Base-by-base conservation (phyloP, 164 flowering plant species). In the Tetrastigma voinierianum region DNA sequence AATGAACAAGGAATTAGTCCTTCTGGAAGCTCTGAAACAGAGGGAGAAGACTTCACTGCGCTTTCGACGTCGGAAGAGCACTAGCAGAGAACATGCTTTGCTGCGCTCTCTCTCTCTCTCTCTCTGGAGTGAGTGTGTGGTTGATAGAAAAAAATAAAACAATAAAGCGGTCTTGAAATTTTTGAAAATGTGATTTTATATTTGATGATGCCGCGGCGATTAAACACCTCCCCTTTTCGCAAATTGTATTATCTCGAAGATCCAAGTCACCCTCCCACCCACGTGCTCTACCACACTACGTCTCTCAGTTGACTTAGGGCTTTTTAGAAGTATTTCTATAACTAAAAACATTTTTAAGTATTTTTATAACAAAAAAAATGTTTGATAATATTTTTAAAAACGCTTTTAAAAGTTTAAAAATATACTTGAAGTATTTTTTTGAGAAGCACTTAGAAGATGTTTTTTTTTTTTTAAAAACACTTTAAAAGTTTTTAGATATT, bases 201-300 rank as follows among this genome's bases (percentile, higher is more conserved):
- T 61, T 11, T 18, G 24, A 10, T 47, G 52, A 60, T 60, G 65
- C 51, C 53, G 71, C 65, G 65, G 71, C 71, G 60, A 60, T 59
- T 51, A 53, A 51, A 61, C 65, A 45, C 11, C 46, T 32, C n/a
- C 19, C n/a, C 8, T n/a, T 19, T 14, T 5, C 11, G 23, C 23
- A 6, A 19, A 20, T 53, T 19, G 20, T n/a, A 53, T 17, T 19
- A 11, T 10, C 19, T 9, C 17, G 21, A 8, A 15, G n/a, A n/a
- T n/a, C 15, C 15, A 16, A n/a, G n/a, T n/a, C n/a, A n/a, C n/a
- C 6, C n/a, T 49, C 52, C 15, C n/a, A 14, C 55, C 19, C 17
- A 52, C 55, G 23, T 20, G 55, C 55, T 9, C 55, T n/a, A 9
- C 19, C 54, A 17, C 13, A 0, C 2, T 24, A 53, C 21, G 2